phyloP scores from a whole-genome alignment of 1,139 yeast species.

The Kodamaea fungicola region DNA sequence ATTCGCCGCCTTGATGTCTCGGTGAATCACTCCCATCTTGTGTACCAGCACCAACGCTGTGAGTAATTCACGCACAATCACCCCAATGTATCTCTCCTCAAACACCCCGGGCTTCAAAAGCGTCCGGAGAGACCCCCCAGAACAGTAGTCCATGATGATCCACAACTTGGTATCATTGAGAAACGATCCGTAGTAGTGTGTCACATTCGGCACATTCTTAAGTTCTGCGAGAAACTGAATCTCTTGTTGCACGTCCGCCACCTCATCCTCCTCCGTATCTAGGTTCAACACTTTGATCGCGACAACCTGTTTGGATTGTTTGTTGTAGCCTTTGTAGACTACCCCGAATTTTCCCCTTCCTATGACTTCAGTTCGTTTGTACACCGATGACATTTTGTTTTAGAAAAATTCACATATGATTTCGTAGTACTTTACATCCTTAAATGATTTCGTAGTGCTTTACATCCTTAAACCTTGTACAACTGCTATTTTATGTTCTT shows the following conservation, averaged over 20 bases:
- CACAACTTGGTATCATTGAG: constrained; percentile 85
- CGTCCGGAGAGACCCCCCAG: constrained; percentile 93
- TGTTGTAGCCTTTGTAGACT: constrained; percentile 79
- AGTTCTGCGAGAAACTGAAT: constrained; percentile 81
- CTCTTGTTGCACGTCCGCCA: constrained; percentile 91
- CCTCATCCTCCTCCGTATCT: constrained; percentile 93
- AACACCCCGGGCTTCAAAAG: constrained; percentile 82
- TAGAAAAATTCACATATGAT: too few species aligned
- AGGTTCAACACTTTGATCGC: constrained; percentile 92
- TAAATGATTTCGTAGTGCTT: too few species aligned
- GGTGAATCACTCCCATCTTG: constrained; percentile 84
- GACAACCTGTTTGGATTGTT: constrained; percentile 67
- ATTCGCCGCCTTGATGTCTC: constrained; percentile 96
- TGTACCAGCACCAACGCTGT: constrained; percentile 81
- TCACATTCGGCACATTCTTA: constrained; percentile 83
- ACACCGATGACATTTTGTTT: constrained; percentile 20
- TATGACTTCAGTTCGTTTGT: constrained; percentile 81
- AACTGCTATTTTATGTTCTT: too few species aligned
- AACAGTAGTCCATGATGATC: constrained; percentile 98
- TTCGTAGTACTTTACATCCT: too few species aligned
- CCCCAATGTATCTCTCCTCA: constrained; percentile 80
- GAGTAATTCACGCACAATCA: constrained; percentile 76
- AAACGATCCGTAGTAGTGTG: constrained; percentile 88
- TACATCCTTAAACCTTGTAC: too few species aligned
- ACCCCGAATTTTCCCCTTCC: constrained; percentile 98